Evolutionary conservation across 805 yeast species (phyloP), one percentile per base, ranked within the genome.

Genomic region (Tanozyma kutaoensis): DNA sequence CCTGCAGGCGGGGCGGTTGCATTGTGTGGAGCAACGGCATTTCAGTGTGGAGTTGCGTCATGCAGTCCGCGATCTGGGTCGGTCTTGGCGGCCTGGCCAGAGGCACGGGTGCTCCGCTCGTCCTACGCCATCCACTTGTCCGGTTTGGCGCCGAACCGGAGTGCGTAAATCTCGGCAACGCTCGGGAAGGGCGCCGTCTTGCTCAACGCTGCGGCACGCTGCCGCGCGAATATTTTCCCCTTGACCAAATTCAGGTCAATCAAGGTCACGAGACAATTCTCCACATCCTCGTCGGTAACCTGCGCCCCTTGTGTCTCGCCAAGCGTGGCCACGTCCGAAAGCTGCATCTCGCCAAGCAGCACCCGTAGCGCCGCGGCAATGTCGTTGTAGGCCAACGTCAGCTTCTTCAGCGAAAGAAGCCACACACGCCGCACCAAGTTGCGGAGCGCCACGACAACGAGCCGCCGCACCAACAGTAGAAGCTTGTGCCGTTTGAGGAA

Each of bases 211-310:
- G 62, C 50, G 4, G 52, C 46, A 22, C 59, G 47, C 8, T 53
- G 42, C 20, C 59, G 44, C 1, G 69, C 55, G 20, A 59, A 50
- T 0, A 69, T 39, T 31, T 71, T 72, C 0, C 74, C 78, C 33
- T 62, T 67, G 20, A 73, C 37, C 12, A 70, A 41, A 29, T 65
- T 68, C 30, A 66, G 68, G 33, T 69, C 76, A 22, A 69, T 62
- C n/a, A 73, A 38, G 2, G 68, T 47, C 10, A 66, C 51, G 24
- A 71, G 43, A 6, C 72, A 37, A 28, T 68, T 71, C 32, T 72
- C 77, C 8, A 62, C 55, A n/a, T n/a, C n/a, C n/a, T n/a, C n/a
- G n/a, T n/a, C n/a, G n/a, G n/a, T n/a, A n/a, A n/a, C n/a, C n/a
- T n/a, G n/a, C n/a, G n/a, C n/a, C n/a, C n/a, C n/a, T n/a, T n/a